Evolutionary conservation across 139 green algal genomes (phyloP).

Genomic region (Coelastrella sp.): DNA sequence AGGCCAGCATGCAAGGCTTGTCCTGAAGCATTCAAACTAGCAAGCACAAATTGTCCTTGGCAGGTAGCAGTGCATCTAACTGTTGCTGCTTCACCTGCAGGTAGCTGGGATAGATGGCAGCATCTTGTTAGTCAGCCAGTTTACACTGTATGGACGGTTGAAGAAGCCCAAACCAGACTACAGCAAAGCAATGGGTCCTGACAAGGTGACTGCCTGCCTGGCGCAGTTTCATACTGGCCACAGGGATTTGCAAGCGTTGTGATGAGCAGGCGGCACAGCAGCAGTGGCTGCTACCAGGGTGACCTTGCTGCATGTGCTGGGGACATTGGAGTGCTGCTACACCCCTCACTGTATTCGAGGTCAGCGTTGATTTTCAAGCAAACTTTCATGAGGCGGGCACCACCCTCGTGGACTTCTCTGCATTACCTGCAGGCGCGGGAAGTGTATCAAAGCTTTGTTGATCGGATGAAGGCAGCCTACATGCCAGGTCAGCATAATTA

Average conservation of each 20-base stretch:
- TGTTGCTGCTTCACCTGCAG: background rate
- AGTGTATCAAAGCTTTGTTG: conserved; percentile 72
- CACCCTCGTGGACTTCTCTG: background rate
- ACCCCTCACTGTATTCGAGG: no score
- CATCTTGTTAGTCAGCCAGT: conserved; percentile 83
- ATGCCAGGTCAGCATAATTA: no score
- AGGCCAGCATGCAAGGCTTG: background rate
- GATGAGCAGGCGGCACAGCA: no score
- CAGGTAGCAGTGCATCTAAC: background rate
- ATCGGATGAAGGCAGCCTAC: conserved; percentile 64
- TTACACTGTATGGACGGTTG: conserved; percentile 79
- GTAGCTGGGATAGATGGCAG: conserved; percentile 53
- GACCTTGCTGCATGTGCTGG: no score
- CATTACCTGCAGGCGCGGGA: conserved; percentile 51
- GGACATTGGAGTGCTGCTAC: no score
- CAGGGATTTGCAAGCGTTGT: no score
- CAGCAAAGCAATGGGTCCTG: conserved; percentile 76
- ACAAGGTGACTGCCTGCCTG: conserved; percentile 56
- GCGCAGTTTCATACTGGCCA: no score
- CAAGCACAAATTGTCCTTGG: no score
- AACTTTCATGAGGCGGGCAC: background rate
- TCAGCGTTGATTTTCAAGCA: no score
- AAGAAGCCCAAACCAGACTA: conserved; percentile 84
- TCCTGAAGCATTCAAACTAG: no score
- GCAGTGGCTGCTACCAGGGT: no score